Conservation (phyloP, 1,284 basidiomycete genomes). For the Cyathus olla region DNA sequence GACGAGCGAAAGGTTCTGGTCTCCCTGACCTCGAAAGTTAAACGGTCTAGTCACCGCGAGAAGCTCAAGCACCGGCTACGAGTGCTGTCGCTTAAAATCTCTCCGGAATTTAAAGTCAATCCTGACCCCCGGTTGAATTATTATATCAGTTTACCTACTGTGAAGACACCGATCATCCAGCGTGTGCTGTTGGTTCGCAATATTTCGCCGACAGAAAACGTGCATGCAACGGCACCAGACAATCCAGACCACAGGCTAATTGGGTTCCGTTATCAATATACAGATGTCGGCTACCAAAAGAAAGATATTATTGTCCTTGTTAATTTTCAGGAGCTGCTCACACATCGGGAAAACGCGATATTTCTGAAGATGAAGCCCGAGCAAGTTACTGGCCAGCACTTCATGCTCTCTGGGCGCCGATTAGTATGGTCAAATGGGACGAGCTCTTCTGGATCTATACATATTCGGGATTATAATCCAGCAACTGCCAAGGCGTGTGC, state of each 20-base stretch:
- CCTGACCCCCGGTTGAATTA: background rate
- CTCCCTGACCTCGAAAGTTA: background rate
- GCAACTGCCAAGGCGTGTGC: background rate
- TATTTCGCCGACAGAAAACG: background rate
- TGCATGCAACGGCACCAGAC: background rate
- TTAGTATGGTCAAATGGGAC: constrained; percentile 1
- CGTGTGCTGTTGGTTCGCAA: background rate
- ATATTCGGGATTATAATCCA: constrained; percentile 2
- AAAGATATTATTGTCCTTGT: constrained; percentile 2
- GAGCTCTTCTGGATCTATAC: background rate
- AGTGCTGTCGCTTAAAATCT: background rate
- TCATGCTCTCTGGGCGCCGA: constrained; percentile 2
- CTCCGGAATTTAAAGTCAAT: background rate
- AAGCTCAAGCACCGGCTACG: background rate
- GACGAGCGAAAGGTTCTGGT: constrained; percentile 1
- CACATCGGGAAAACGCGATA: background rate
- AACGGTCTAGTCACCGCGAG: background rate
- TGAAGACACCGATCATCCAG: background rate
- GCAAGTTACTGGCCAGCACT: background rate
- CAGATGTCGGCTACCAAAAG: background rate
- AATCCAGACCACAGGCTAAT: constrained; percentile 1
- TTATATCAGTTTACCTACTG: background rate
- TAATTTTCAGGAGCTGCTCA: background rate
- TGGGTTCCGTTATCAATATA: constrained; percentile 1
- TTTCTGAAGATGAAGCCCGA: background rate